Percentiles rank a stretch among this genome's conserved stretches.
Evolutionary conservation across 2,329 filamentous ascomycete species (phyloP).

Genomic region (Ophiosphaerella narmari): DNA sequence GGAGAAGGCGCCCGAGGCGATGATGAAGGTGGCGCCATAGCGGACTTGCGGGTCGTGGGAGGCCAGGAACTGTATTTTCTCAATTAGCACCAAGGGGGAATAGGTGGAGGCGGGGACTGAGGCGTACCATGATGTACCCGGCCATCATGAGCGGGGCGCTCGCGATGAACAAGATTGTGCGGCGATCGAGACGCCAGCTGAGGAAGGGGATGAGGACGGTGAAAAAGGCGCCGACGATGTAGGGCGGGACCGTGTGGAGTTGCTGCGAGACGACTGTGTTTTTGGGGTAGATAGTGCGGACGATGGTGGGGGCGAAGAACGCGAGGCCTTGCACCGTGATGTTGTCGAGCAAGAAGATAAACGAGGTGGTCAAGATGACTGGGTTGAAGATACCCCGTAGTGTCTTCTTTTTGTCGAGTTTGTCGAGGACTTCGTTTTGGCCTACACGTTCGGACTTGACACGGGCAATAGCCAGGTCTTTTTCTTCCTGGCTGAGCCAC

Average conservation of each 20-base stretch:
- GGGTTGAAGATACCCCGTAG: slow-evolving; percentile 67
- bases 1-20: slow-evolving; percentile 66
- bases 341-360: slow-evolving; percentile 69
- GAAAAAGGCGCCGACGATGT: slow-evolving; percentile 70
- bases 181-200: slow-evolving; percentile 64
- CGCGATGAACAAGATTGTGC: slow-evolving; percentile 65
- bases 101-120: too few species aligned
- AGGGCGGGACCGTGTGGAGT: slow-evolving; percentile 72
- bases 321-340: slow-evolving; percentile 73
- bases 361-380: slow-evolving; percentile 60
- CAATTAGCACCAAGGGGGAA: background rate
- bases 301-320: slow-evolving; percentile 73
- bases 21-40: slow-evolving; percentile 73
- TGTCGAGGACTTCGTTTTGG: slow-evolving; percentile 66
- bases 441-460: slow-evolving; percentile 71
- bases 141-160: slow-evolving; percentile 67
- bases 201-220: slow-evolving; percentile 65
- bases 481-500: slow-evolving; percentile 70
- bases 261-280: slow-evolving; percentile 65
- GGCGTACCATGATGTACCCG: slow-evolving; percentile 59
- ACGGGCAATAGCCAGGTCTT: slow-evolving; percentile 67
- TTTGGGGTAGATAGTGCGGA: slow-evolving; percentile 68
- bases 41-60: slow-evolving; percentile 55
- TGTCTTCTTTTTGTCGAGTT: slow-evolving; percentile 63
- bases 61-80: slow-evolving; percentile 64